Evolutionary conservation across 169 alveolate genomes (phyloP), one percentile per base, ranked within the genome.

Genomic region (Babesia microti): DNA sequence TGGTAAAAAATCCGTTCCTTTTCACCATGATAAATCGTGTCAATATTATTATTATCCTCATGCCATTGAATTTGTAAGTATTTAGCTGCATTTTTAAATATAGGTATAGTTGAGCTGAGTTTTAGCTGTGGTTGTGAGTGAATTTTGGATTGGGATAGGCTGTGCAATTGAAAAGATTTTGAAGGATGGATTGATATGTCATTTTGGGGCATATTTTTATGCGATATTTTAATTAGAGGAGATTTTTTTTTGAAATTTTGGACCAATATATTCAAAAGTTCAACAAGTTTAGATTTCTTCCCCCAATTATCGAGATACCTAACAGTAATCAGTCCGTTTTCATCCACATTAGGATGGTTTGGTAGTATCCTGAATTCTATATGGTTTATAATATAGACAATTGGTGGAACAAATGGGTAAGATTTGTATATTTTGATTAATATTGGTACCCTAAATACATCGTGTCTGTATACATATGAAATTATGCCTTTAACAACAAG

Each of bases 341-440:
- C 19, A 26, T 26, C 39, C 1, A 65, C 63, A 35, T 24, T 17
- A 2, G 65, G 63, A 32, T 65, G 76, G 33, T 43, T 43, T 2
- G 35, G 26, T 1, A 52, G 58, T 6, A 65, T 45, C 19, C 23
- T 53, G n/a, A 46, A 39, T n/a, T 12, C 4, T 4, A 23, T 49
- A 17, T 27, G 35, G 6, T 60, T 50, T 6, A 47, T 33, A 6
- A 54, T 54, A 19, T 17, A 41, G 29, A 60, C 26, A 9, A 15
- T 2, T 26, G 76, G 76, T 0, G 66, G 40, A 21, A 58, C 6
- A 17, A 21, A 27, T 3, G 76, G 76, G 18, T 65, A 65, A 28
- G 17, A 24, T 24, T 41, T 18, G 12, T 19, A 19, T 17, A 65
- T 4, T 15, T 39, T 11, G 9, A 65, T 65, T 0, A 32, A 40